These are phyloP conservation scores for Coemansia sp. DNA, from an alignment of 192 early-diverging fungal genomes.

Conservation along the genomic window DNA sequence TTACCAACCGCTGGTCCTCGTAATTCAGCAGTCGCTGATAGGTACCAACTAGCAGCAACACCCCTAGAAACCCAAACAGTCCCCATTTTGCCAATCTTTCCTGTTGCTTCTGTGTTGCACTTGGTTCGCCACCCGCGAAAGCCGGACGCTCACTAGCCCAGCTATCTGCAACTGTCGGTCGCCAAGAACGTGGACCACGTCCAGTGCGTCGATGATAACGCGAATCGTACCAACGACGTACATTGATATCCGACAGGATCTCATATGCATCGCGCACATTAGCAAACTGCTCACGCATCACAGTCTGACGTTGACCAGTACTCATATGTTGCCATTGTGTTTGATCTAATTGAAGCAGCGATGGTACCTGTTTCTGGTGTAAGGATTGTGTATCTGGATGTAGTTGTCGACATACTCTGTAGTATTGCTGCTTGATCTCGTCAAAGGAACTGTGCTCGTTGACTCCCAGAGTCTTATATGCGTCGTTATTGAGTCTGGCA, in stretches of 20 bases:
- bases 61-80: conserved; percentile 28
- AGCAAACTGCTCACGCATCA: conserved; percentile 24
- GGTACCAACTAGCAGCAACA: conserved; percentile 12
- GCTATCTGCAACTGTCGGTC: conserved; percentile 1
- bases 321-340: conserved; percentile 16
- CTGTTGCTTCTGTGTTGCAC: conserved; percentile 1
- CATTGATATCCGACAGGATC: conserved; percentile 17
- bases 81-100: conserved; percentile 11
- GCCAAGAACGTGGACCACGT: not conserved
- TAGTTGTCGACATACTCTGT: conserved; percentile 37
- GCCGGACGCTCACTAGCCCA: conserved; percentile 39
- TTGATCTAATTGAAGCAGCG: conserved; percentile 4
- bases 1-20: conserved; percentile 12
- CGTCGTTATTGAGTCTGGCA: conserved; percentile 16
- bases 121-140: conserved; percentile 1
- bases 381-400: conserved; percentile 29
- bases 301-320: conserved; percentile 5
- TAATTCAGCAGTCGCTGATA: conserved; percentile 8
- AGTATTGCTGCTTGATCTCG: conserved; percentile 42
- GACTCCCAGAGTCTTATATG: conserved; percentile 29
- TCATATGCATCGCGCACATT: conserved; percentile 26
- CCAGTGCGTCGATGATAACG: not conserved
- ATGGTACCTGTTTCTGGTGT: not conserved
- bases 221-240: conserved; percentile 21
- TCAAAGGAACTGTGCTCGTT: conserved; percentile 2